These are phyloP conservation scores for Zygosaccharomyces bailii DNA, from an alignment of 805 yeast genomes.

Conservation along the genomic window DNA sequence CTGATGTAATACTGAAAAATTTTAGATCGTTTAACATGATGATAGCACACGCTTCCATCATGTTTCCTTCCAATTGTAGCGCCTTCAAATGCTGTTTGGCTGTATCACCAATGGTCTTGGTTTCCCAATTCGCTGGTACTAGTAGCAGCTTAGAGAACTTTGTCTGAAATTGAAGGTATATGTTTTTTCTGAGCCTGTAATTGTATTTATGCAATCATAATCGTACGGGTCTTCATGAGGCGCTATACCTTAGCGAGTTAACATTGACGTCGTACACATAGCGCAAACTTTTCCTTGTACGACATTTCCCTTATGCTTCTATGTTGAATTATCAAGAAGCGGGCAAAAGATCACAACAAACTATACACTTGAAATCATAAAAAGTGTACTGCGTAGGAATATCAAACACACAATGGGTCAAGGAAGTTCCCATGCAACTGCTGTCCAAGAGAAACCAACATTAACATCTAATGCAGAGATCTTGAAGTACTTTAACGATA, in stretches of 20 bases:
- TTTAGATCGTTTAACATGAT: conserved; percentile 10
- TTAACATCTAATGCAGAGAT: conserved; percentile 16
- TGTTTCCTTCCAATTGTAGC: no score
- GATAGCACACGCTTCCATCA: background rate
- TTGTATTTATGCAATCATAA: no score
- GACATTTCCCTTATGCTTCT: background rate
- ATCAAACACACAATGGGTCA: conserved; percentile 34
- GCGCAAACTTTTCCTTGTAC: background rate
- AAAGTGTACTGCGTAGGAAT: no score
- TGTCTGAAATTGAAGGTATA: no score
- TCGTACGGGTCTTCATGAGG: no score
- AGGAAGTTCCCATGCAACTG: conserved; percentile 14
- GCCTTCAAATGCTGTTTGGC: no score
- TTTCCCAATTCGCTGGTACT: no score
- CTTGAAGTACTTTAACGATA: conserved; percentile 16
- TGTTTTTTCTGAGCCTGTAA: no score
- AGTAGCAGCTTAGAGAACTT: no score
- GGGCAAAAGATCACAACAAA: background rate
- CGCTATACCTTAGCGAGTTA: no score
- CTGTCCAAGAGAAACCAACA: background rate
- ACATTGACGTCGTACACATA: no score
- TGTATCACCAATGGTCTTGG: no score
- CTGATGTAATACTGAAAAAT: conserved; percentile 21
- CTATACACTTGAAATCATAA: background rate
- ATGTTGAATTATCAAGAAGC: background rate